phyloP scores from a whole-genome alignment of 129 eudicot species.

The Kitagawia praeruptora region DNA sequence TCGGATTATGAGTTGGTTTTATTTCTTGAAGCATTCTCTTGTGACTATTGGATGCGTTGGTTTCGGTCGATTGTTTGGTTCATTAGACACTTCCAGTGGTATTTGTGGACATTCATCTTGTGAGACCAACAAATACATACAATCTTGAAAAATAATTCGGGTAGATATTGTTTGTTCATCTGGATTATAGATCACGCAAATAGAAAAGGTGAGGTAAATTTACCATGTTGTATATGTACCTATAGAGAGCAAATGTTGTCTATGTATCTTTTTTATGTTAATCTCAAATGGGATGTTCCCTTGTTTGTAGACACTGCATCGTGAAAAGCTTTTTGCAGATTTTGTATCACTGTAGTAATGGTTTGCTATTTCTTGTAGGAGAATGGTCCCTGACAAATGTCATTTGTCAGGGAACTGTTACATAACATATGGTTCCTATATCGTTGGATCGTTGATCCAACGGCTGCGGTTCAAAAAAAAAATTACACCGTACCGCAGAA shows the following conservation, averaged over 20 bases:
- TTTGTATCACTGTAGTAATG: background rate
- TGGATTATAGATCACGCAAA: slow-evolving; percentile 10
- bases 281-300: background rate
- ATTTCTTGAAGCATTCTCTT: slow-evolving; percentile 32
- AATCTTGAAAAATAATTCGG: background rate
- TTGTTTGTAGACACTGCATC: slow-evolving; percentile 4
- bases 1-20: slow-evolving; percentile 16
- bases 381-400: too few relatives aligned
- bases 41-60: slow-evolving; percentile 22
- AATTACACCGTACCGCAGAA: too few relatives aligned
- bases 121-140: slow-evolving; percentile 16
- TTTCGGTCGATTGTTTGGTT: background rate
- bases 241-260: background rate
- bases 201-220: slow-evolving; percentile 13
- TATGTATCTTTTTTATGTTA: background rate
- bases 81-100: slow-evolving; percentile 5
- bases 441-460: too few relatives aligned
- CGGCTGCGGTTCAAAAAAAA: too few relatives aligned
- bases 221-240: slow-evolving; percentile 28
- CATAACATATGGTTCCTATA: too few relatives aligned
- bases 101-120: slow-evolving; percentile 21
- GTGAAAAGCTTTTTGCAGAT: slow-evolving; percentile 1
- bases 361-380: background rate
- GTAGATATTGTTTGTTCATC: slow-evolving; percentile 3
- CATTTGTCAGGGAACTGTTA: too few relatives aligned